Evolutionary conservation across 2,329 filamentous ascomycete species (phyloP), one percentile per base, ranked within the genome.

Genomic region (Cercospora sojina): DNA sequence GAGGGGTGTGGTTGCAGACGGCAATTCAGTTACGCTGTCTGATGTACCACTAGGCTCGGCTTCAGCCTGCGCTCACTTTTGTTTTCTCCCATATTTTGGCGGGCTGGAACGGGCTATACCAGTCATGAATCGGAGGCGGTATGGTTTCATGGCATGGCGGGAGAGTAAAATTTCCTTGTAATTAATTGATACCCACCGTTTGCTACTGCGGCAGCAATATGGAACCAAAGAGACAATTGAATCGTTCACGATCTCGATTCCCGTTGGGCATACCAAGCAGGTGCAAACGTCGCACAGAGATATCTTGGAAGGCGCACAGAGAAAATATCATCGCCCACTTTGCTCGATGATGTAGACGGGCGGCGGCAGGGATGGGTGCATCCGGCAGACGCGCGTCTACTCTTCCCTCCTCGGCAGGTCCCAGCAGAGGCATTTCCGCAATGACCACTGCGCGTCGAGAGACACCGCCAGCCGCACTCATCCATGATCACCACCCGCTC

Each of bases 281-380:
- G 12, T 25, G 43, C 43, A 23, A 56, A 47, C 31, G 53, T 56
- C 59, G 62, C 64, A 68, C 62, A 64, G 29, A 66, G 63, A 49
- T 23, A 13, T 64, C 51, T 31, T 55, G 51, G 23, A 55, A 27
- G 41, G 4, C 41, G 41, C 41, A 47, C 43, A 49, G 8, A 49
- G 43, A 25, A 49, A 41, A 49, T 23, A 49, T 25, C 7, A 23
- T 49, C 10, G 43, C 43, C 43, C 10, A 49, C 18, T 49, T 12
- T 23, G 18, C 27, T 55, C 29, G 55, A 70, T 68, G 66, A 70
- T 67, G 67, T 67, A 61, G 64, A 61, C 59, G 58, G n/a, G n/a
- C n/a, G n/a, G n/a, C n/a, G n/a, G n/a, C n/a, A n/a, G n/a, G n/a
- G n/a, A n/a, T n/a, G n/a, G n/a, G n/a, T n/a, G n/a, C n/a, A n/a